Conservation (phyloP, 768 basidiomycete genomes). For the Boletus reticuloceps region DNA sequence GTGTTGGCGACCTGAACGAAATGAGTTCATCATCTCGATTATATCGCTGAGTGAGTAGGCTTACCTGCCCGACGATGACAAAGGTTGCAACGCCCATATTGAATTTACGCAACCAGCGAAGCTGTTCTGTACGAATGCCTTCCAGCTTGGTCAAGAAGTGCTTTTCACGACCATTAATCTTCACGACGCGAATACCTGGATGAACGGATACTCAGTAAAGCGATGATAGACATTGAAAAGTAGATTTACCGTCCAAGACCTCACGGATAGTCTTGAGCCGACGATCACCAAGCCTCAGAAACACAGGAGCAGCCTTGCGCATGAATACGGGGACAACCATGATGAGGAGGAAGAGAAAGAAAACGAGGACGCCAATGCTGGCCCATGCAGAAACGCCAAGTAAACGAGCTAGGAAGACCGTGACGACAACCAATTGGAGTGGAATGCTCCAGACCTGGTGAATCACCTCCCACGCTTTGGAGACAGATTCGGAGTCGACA, state of each 20-base stretch:
- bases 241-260: slow-evolving; percentile 22
- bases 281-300: slow-evolving; percentile 27
- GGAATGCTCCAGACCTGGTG: slow-evolving; percentile 30
- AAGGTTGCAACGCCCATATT: slow-evolving; percentile 23
- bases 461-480: slow-evolving; percentile 27
- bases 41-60: not conserved
- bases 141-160: slow-evolving; percentile 23
- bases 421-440: slow-evolving; percentile 22
- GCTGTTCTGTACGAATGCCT: slow-evolving; percentile 23
- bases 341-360: slow-evolving; percentile 24
- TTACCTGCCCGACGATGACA: slow-evolving; percentile 26
- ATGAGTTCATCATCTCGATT: slow-evolving; percentile 1
- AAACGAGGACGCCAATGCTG: slow-evolving; percentile 24
- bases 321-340: slow-evolving; percentile 33
- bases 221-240: not conserved
- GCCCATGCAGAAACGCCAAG: slow-evolving; percentile 31
- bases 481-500: slow-evolving; percentile 30
- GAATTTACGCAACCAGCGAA: slow-evolving; percentile 24
- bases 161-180: slow-evolving; percentile 28
- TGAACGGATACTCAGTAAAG: not conserved
- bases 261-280: slow-evolving; percentile 30
- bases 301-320: slow-evolving; percentile 29
- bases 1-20: slow-evolving; percentile 23
- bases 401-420: slow-evolving; percentile 22
- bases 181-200: slow-evolving; percentile 25